A percentile compares a stretch with the other conserved stretches of the same genome.
Conservation (phyloP, 352 stramenopile species). For the Phytophthora pinifolia region DNA sequence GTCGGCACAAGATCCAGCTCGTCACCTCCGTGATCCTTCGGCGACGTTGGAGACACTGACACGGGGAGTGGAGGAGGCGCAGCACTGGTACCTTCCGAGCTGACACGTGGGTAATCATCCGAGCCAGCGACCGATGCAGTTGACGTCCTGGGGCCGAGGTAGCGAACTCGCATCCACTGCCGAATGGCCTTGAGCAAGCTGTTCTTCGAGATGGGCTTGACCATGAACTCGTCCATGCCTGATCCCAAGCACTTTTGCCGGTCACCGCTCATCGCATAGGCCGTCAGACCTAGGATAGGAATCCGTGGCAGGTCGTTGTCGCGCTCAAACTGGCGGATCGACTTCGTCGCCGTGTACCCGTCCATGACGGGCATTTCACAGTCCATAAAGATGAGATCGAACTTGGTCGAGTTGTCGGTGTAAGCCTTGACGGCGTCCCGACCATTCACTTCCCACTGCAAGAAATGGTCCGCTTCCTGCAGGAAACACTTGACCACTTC, state of each 20-base stretch:
- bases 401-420: slow-evolving; percentile 44
- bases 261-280: slow-evolving; percentile 76
- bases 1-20: slow-evolving; percentile 17
- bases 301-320: slow-evolving; percentile 67
- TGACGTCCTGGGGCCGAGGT: slow-evolving; percentile 37
- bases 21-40: slow-evolving; percentile 16
- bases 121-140: slow-evolving; percentile 23
- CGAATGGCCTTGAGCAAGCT: slow-evolving; percentile 62
- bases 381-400: slow-evolving; percentile 80
- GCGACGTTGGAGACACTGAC: slow-evolving; percentile 18
- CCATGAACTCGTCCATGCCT: slow-evolving; percentile 82
- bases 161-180: slow-evolving; percentile 68
- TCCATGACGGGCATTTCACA: slow-evolving; percentile 86
- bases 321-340: slow-evolving; percentile 64
- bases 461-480: slow-evolving; percentile 64
- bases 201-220: slow-evolving; percentile 74
- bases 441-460: slow-evolving; percentile 77
- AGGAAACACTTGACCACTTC: slow-evolving; percentile 79
- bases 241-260: slow-evolving; percentile 68
- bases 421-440: slow-evolving; percentile 67
- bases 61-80: background rate
- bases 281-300: slow-evolving; percentile 63
- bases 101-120: slow-evolving; percentile 23
- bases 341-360: slow-evolving; percentile 64
- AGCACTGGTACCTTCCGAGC: slow-evolving; percentile 14